A percentile compares a stretch with the other conserved stretches of the same genome.
phyloP scores from a whole-genome alignment of 179 eudicot genomes.

The Actinidia polygama region DNA sequence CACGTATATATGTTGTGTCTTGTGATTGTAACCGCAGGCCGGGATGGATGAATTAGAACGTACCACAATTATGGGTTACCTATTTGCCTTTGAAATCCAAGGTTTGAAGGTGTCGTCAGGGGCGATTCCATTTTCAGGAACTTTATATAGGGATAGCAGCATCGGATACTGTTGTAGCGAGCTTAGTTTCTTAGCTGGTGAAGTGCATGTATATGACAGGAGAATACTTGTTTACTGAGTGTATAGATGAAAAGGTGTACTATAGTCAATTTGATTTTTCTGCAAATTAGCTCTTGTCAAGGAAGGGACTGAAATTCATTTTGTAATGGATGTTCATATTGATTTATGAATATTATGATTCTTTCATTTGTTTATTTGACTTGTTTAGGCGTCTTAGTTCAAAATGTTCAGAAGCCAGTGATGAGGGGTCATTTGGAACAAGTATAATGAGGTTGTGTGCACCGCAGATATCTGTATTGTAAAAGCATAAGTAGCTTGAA shows the following conservation, averaged over 20 bases:
- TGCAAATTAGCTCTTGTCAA: background rate
- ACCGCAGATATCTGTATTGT: no score
- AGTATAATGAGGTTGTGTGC: no score
- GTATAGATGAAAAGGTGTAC: background rate
- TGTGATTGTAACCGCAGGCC: conserved; percentile 82
- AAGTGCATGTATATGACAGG: background rate
- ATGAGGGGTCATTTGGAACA: no score
- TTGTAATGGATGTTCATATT: conserved; percentile 8
- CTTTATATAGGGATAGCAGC: background rate
- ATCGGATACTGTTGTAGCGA: background rate
- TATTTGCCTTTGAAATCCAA: conserved; percentile 35
- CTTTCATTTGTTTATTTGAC: conserved; percentile 16
- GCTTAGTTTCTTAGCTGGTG: background rate
- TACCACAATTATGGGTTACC: conserved; percentile 84
- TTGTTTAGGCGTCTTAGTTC: background rate
- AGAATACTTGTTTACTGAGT: background rate
- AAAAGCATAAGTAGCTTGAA: no score
- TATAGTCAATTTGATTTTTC: background rate
- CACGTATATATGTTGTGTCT: conserved; percentile 75
- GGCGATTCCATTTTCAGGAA: background rate
- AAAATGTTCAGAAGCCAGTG: no score
- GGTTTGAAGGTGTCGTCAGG: background rate
- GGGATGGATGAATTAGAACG: conserved; percentile 75
- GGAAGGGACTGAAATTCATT: conserved; percentile 9
- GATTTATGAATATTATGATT: background rate